Conservation (phyloP, 1,284 basidiomycete species). For the Volvariella volvacea region DNA sequence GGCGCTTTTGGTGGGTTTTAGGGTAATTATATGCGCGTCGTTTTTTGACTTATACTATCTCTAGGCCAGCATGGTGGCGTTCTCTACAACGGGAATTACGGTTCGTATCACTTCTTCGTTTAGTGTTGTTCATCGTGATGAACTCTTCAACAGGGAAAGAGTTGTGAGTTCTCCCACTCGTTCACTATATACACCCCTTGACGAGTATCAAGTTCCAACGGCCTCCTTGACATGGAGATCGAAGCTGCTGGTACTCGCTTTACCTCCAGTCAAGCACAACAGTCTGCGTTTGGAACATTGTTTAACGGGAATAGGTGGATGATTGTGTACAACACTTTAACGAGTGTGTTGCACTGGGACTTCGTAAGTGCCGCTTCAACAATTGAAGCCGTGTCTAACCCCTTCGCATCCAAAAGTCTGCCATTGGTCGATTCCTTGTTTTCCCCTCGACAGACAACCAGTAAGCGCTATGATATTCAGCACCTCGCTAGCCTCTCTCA, state of each 20-base stretch:
- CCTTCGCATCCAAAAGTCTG: conserved; percentile 33
- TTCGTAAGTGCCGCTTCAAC: conserved; percentile 34
- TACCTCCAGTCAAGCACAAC: conserved; percentile 31
- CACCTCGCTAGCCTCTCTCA: neutral
- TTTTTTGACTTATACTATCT: conserved; percentile 2
- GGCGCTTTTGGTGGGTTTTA: conserved; percentile 44
- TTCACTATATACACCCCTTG: neutral
- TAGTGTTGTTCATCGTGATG: neutral
- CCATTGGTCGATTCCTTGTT: conserved; percentile 50
- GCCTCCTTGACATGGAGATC: conserved; percentile 44
- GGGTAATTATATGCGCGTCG: neutral
- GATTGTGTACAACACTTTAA: conserved; percentile 51
- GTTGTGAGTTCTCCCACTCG: conserved; percentile 32
- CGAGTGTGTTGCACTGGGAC: conserved; percentile 54
- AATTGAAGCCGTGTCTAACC: neutral
- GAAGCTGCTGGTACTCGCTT: conserved; percentile 48
- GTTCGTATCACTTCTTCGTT: conserved; percentile 10
- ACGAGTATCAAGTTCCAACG: conserved; percentile 36
- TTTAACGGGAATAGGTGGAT: conserved; percentile 53
- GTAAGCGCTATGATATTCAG: conserved; percentile 23
- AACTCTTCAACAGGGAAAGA: conserved; percentile 38
- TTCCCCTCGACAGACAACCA: conserved; percentile 51
- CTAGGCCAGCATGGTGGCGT: conserved; percentile 49
- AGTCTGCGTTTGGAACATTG: conserved; percentile 40
- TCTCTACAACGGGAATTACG: conserved; percentile 59